A percentile compares a stretch with the other conserved stretches of the same genome.
phyloP scores from a whole-genome alignment of 306 rosid genomes.

The Cyclanthera cordifolia region DNA sequence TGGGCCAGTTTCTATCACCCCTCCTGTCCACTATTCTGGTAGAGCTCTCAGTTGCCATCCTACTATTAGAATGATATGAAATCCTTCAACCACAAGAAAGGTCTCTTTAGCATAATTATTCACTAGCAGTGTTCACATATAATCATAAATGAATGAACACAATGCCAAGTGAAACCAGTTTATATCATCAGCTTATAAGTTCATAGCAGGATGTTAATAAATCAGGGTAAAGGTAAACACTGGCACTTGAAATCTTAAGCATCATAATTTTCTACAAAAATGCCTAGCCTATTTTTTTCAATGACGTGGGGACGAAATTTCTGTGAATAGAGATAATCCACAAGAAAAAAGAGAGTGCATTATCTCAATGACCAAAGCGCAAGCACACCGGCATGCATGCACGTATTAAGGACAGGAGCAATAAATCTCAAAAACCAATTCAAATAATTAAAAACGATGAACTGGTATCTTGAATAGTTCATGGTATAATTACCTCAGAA shows the following conservation, averaged over 20 bases:
- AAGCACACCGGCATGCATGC: not conserved
- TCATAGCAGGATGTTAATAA: not conserved
- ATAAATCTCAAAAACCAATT: not conserved
- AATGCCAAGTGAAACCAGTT: not conserved
- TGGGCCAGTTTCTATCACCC: conserved; percentile 28
- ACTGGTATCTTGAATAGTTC: not conserved
- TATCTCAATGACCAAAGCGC: not conserved
- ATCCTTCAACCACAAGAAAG: not conserved
- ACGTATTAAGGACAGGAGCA: not conserved
- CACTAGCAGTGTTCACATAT: conserved; percentile 2
- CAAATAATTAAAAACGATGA: not conserved
- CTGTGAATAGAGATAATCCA: not conserved
- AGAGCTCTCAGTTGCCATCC: conserved; percentile 46
- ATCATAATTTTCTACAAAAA: not conserved
- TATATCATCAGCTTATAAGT: not conserved
- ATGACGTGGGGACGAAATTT: not conserved
- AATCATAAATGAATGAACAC: not conserved
- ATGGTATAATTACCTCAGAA: not conserved
- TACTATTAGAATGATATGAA: not conserved
- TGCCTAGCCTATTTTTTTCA: not conserved
- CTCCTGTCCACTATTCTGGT: conserved; percentile 43
- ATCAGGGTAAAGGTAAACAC: not conserved
- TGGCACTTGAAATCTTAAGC: not conserved
- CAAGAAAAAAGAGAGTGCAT: not conserved
- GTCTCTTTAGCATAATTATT: not conserved